Base-by-base conservation (phyloP, 352 stramenopile species). In the Pythium plurisporium region DNA sequence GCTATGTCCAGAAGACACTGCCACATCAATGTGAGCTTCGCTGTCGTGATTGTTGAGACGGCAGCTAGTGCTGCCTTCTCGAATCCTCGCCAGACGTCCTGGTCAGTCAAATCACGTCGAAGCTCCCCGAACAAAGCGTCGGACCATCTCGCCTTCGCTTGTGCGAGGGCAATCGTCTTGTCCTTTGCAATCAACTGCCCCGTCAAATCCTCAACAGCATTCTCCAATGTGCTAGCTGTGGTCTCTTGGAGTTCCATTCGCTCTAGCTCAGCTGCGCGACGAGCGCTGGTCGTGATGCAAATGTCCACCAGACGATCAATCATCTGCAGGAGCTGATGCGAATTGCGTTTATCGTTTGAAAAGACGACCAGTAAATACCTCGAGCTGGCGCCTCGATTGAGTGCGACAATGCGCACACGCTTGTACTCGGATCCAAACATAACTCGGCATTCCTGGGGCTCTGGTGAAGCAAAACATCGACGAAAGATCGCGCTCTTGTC, bases 61-160 rank as follows among this genome's bases (percentile, higher is more conserved):
- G 45, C 7, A 4, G 44, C 11, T 23, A 22, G 27, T 5, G 29
- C 5, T 2, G 44, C 8, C 29, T 41, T 51, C 17, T 59, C 47
- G 0, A 56, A 2, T 3, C 10, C 9, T 34, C 27, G 41, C 61
- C 61, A 68, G 1, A 68, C 30, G 4, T 55, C 33, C 22, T 68
- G 42, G 5, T 34, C 14, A 0, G 46, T 1, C 1, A 68, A 27
- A 20, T 68, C 53, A 1, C 47, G 38, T 19, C 11, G 42, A 1
- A 68, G 30, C 10, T n/a, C 8, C 14, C 4, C 6, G 6, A 38
- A 42, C 7, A 68, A 37, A 14, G 30, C 41, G 23, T 30, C 33
- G 15, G 10, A 26, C 44, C 44, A 51, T 7, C 11, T 4, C 5
- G 26, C 11, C 11, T 29, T 27, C 4, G 8, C 17, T 34, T 55